Evolutionary conservation across 441 rosid species (phyloP).

Genomic region (Dalechampia spathulata): DNA sequence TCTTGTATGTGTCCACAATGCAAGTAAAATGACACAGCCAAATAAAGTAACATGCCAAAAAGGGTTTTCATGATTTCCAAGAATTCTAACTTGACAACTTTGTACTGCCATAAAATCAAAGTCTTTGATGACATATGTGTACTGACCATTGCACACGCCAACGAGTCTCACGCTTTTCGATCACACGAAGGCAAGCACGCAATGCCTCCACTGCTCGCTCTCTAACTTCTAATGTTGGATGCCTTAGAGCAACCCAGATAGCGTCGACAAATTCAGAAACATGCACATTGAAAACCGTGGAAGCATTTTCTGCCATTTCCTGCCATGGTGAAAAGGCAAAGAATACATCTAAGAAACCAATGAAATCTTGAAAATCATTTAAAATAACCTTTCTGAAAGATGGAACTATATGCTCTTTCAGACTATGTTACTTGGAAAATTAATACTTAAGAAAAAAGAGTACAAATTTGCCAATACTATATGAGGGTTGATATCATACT

Average conservation of each 20-base stretch:
- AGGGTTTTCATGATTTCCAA: background rate
- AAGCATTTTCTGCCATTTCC: slow-evolving; percentile 99
- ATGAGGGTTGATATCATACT: slow-evolving; percentile 27
- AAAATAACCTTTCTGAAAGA: slow-evolving; percentile 4
- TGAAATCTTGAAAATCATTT: background rate
- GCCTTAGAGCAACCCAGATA: slow-evolving; percentile 98
- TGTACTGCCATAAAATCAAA: background rate
- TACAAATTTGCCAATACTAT: background rate
- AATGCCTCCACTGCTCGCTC: slow-evolving; percentile 97
- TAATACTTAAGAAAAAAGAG: background rate
- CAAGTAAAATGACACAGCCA: no score
- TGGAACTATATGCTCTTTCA: background rate
- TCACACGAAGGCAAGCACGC: slow-evolving; percentile 99
- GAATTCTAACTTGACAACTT: background rate
- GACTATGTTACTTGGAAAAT: background rate
- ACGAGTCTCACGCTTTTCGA: slow-evolving; percentile 98
- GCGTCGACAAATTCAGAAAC: slow-evolving; percentile 96
- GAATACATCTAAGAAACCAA: background rate
- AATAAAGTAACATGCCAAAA: background rate
- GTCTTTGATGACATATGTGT: background rate
- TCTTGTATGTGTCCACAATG: background rate
- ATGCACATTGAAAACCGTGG: slow-evolving; percentile 99
- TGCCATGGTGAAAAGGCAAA: slow-evolving; percentile 26
- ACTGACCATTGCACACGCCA: slow-evolving; percentile 98
- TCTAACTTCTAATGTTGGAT: slow-evolving; percentile 81